These are phyloP conservation scores for Fusarium tupiense DNA, from an alignment of 2,329 filamentous ascomycete species.

Conservation along the genomic window DNA sequence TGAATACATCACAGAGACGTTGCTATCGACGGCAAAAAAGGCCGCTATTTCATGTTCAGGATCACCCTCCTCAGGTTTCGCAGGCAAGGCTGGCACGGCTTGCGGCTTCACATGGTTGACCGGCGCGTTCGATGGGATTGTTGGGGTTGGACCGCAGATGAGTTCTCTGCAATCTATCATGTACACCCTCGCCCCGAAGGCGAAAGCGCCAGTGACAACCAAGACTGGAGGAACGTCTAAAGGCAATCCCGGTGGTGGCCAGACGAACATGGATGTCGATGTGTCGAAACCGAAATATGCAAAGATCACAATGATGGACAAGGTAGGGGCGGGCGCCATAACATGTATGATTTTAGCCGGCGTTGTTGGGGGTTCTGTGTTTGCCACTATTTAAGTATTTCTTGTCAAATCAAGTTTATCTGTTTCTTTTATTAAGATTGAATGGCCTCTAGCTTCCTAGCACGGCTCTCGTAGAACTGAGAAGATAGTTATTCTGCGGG, in stretches of 20 bases:
- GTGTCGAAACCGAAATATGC: conserved; percentile 25
- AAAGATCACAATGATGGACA: conserved; percentile 58
- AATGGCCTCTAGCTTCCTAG: not conserved
- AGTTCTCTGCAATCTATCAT: conserved; percentile 71
- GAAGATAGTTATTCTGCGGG: not conserved
- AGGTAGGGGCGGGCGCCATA: conserved; percentile 64
- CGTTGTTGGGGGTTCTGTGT: conserved; percentile 54
- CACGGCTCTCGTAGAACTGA: not conserved
- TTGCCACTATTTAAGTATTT: not conserved
- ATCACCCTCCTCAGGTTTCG: conserved; percentile 52
- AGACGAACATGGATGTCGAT: conserved; percentile 43
- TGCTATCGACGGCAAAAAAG: conserved; percentile 43
- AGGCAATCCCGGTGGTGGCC: conserved; percentile 60
- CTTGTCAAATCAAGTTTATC: not conserved
- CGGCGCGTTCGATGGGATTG: conserved; percentile 64
- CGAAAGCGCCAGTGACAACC: conserved; percentile 58
- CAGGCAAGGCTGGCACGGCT: conserved; percentile 66
- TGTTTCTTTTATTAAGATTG: not conserved
- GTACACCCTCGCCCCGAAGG: conserved; percentile 62
- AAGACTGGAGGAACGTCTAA: conserved; percentile 68
- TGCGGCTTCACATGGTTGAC: conserved; percentile 74
- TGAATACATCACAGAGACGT: not conserved
- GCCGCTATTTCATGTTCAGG: conserved; percentile 66
- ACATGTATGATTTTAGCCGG: conserved; percentile 61
- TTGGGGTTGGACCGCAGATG: conserved; percentile 76